phyloP scores from a whole-genome alignment of 2,329 filamentous ascomycete species.

The Coleophoma cylindrospora region DNA sequence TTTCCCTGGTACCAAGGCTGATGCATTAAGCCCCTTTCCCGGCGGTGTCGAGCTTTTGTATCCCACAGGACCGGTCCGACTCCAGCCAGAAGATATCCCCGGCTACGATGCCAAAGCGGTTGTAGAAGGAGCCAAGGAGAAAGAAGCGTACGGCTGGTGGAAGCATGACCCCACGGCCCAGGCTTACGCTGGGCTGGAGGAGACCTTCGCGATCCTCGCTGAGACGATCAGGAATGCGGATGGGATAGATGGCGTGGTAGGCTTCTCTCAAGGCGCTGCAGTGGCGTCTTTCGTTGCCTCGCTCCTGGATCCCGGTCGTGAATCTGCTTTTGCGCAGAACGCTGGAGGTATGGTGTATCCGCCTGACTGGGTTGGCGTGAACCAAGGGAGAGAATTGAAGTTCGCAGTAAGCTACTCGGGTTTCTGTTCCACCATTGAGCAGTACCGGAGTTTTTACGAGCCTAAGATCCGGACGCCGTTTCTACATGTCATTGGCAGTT shows the following conservation, averaged over 20 bases:
- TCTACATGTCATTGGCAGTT: constrained; percentile 73
- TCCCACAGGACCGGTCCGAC: constrained; percentile 59
- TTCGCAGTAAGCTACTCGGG: constrained; percentile 74
- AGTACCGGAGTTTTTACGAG: constrained; percentile 65
- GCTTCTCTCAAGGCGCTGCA: constrained; percentile 75
- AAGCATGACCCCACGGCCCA: constrained; percentile 56
- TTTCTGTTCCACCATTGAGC: constrained; percentile 57
- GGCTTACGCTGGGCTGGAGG: constrained; percentile 61
- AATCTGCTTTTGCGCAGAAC: constrained; percentile 37
- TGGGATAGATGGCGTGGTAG: constrained; percentile 71
- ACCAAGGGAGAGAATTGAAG: constrained; percentile 44
- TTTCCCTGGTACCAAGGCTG: constrained; percentile 54
- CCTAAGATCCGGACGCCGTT: constrained; percentile 70
- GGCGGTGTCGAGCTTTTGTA: constrained; percentile 49
- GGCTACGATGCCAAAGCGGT: constrained; percentile 45
- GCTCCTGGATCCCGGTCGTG: constrained; percentile 54
- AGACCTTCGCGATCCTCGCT: constrained; percentile 60
- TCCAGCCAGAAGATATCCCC: constrained; percentile 60
- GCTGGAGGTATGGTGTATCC: constrained; percentile 11
- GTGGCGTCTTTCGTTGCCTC: constrained; percentile 66
- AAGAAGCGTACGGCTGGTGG: constrained; percentile 79
- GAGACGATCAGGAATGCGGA: constrained; percentile 53
- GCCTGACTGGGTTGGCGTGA: constrained; percentile 35
- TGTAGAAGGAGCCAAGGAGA: constrained; percentile 35
- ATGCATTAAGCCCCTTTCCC: constrained; percentile 30